These are phyloP conservation scores for Lichtheimia corymbifera DNA, from an alignment of 371 early-diverging fungal genomes.

Conservation along the genomic window DNA sequence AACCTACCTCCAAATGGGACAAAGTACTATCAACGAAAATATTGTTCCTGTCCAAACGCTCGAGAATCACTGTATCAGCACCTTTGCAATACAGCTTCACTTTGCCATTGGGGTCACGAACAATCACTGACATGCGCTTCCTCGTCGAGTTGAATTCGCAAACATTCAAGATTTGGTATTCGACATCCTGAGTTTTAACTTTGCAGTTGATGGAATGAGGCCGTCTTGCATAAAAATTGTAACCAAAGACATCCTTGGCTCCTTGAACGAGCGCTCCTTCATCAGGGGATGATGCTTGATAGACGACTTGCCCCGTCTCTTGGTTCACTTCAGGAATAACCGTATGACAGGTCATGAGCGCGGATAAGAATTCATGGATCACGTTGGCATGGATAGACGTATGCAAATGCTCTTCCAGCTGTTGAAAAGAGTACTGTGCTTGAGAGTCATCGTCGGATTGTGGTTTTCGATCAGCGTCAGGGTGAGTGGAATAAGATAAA, in stretches of 20 bases:
- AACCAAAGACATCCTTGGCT: constrained; percentile 66
- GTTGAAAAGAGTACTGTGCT: constrained; percentile 64
- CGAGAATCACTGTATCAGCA: constrained; percentile 96
- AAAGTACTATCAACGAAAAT: constrained; percentile 75
- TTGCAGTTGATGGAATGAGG: constrained; percentile 82
- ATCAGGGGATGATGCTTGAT: constrained; percentile 91
- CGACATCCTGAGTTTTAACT: constrained; percentile 60
- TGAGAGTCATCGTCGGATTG: constrained; percentile 23
- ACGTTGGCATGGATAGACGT: constrained; percentile 50
- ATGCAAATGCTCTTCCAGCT: constrained; percentile 58
- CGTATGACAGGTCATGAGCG: constrained; percentile 95
- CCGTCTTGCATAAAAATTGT: constrained; percentile 75
- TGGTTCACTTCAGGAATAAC: constrained; percentile 86
- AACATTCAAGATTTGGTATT: constrained; percentile 88
- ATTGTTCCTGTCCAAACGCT: constrained; percentile 78
- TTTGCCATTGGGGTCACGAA: constrained; percentile 84
- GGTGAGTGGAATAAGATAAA: constrained; percentile 64
- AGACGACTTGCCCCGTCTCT: constrained; percentile 57
- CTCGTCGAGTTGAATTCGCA: constrained; percentile 97
- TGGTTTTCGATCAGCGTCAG: constrained; percentile 63
- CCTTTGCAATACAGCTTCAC: constrained; percentile 97
- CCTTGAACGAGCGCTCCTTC: constrained; percentile 89
- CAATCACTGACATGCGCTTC: constrained; percentile 94
- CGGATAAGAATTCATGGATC: constrained; percentile 72
- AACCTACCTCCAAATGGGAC: constrained; percentile 69